A percentile compares a stretch with the other conserved stretches of the same genome.
phyloP scores from a whole-genome alignment of 345 rosid genomes.

The Euphorbia tirucalli region DNA sequence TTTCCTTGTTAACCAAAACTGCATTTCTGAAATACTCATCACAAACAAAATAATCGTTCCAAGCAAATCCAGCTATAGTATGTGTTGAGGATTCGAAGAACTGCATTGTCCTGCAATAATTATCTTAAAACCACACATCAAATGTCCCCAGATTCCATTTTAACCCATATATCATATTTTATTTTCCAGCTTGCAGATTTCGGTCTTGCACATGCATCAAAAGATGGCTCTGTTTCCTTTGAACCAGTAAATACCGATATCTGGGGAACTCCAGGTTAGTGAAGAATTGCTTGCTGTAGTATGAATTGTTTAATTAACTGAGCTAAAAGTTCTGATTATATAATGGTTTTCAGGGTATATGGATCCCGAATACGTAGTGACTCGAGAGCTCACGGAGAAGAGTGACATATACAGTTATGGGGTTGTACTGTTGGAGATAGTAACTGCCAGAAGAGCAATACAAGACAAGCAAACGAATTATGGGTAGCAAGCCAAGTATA shows the following conservation, averaged over 20 bases:
- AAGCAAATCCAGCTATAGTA: no score
- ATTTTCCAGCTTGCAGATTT: slow-evolving; percentile 87
- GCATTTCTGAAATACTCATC: not conserved
- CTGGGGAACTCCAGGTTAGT: slow-evolving; percentile 95
- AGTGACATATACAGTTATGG: slow-evolving; percentile 92
- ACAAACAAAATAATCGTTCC: no score
- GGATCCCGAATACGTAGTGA: slow-evolving; percentile 89
- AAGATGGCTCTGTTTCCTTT: slow-evolving; percentile 80
- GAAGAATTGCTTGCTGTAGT: slow-evolving; percentile 8
- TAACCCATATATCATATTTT: slow-evolving; percentile 9
- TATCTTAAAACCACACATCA: no score
- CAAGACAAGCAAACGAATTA: slow-evolving; percentile 70
- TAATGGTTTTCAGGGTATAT: slow-evolving; percentile 64
- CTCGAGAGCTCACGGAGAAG: slow-evolving; percentile 87
- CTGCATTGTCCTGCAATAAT: not conserved
- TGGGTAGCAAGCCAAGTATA: slow-evolving; percentile 60
- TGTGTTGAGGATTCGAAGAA: not conserved
- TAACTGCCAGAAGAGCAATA: slow-evolving; percentile 72
- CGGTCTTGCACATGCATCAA: slow-evolving; percentile 90
- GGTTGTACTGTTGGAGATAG: slow-evolving; percentile 78
- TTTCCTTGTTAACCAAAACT: not conserved
- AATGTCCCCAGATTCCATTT: no score
- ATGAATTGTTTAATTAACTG: not conserved
- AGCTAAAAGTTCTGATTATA: slow-evolving; percentile 17
- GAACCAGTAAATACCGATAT: slow-evolving; percentile 84